A percentile compares a stretch with the other conserved stretches of the same genome.
These are phyloP conservation scores for Trichoderma parareesei DNA, from an alignment of 495 filamentous ascomycete species.

Conservation along the genomic window DNA sequence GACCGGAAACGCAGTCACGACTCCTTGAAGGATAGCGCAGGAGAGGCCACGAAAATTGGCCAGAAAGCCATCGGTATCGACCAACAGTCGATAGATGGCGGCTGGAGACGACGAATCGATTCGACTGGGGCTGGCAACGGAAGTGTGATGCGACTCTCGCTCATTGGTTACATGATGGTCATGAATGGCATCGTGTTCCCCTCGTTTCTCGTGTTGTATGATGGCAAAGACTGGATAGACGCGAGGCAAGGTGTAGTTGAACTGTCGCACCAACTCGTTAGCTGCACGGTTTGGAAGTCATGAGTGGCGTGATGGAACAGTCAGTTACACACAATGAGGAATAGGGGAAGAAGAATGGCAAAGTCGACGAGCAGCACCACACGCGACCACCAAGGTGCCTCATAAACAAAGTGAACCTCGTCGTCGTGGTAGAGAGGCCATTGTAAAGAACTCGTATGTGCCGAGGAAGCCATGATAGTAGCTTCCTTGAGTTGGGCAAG, in stretches of 20 bases:
- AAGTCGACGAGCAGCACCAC: background rate
- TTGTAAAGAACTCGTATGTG: background rate
- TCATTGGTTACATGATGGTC: slow-evolving; percentile 12
- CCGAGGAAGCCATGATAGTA: background rate
- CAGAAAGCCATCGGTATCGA: slow-evolving; percentile 28
- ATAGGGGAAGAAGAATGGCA: background rate
- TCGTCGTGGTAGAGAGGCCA: background rate
- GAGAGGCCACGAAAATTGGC: slow-evolving; percentile 33
- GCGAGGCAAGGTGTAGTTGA: slow-evolving; percentile 31
- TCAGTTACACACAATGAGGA: background rate
- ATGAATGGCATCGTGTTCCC: slow-evolving; percentile 34
- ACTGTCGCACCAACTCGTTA: slow-evolving; percentile 16
- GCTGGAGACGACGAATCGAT: slow-evolving; percentile 36
- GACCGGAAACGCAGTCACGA: slow-evolving; percentile 16
- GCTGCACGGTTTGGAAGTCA: too few relatives aligned
- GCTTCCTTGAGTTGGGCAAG: background rate
- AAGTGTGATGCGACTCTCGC: slow-evolving; percentile 14
- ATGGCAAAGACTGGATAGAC: slow-evolving; percentile 39
- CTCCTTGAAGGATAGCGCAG: slow-evolving; percentile 18
- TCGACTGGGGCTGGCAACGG: slow-evolving; percentile 17
- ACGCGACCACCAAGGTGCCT: background rate
- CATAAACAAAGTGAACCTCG: background rate
- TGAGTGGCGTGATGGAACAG: background rate
- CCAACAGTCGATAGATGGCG: slow-evolving; percentile 28
- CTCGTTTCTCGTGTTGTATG: slow-evolving; percentile 39